Base-by-base conservation (phyloP, 2,329 filamentous ascomycete genomes). In the Aspergillus terreus region DNA sequence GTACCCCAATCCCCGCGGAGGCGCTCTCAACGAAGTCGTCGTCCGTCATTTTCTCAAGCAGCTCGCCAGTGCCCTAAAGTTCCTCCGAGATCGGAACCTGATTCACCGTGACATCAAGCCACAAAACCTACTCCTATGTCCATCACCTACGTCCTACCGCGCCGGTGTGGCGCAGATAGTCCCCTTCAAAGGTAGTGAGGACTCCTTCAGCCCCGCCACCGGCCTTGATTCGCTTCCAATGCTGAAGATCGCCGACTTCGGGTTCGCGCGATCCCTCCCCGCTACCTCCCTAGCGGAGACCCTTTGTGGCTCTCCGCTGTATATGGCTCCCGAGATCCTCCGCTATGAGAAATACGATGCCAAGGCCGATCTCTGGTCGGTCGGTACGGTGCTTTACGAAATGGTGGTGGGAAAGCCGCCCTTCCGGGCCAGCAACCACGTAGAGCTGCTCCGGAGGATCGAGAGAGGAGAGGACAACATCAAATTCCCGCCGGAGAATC, bases 281-380 rank as follows among this genome's bases (percentile, higher is more conserved):
- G 85, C 89, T 6, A 95, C 92, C 0, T 92, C 92, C 4, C 80
- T 99, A 57, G 94, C 94, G 10, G 94, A 99, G 70, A 99, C 94
- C 0, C 82, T 99, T 0, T 99, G 94, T 70, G 94, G 94, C 15
- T 97, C 94, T 11, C 94, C 94, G 9, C 78, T 99, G 23, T 99
- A 99, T 75, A 99, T 99, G 94, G 94, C 94, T 0, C 94, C 94
- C 4, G 94, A 99, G 74, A 99, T 99, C 58, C 78, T 99, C 56
- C 86, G 92, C 53, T 99, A 97, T 64, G 92, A 99, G 70, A 92
- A 92, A 65, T 99, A 99, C 71, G 92, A 96, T 74, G 90, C 92
- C 57, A 95, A 95, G 71, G 92, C 92, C 44, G 94, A 99, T 74
- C 76, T 99, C 32, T 99, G 94, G 94, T 99, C 94, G 19, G 90